Conservation (phyloP, 2,329 filamentous ascomycete genomes). For the Diaporthe citri region DNA sequence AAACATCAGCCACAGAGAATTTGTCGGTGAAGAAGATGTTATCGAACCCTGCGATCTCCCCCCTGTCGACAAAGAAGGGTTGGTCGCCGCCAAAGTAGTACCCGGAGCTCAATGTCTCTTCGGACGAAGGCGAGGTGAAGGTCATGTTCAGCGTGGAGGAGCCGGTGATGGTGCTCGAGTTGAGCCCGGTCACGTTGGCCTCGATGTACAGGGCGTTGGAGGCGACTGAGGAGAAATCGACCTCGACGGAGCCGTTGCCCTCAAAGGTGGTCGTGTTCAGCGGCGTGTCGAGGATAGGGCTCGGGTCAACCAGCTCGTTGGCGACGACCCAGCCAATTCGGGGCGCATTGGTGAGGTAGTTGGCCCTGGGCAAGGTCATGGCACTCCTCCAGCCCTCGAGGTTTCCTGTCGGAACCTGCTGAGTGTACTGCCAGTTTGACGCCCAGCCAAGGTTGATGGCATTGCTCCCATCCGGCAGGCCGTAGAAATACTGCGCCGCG, state of each 20-base stretch:
- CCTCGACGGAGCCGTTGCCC: constrained; percentile 60
- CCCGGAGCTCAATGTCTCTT: constrained; percentile 63
- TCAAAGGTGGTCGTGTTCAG: constrained; percentile 59
- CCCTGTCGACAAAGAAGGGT: constrained; percentile 65
- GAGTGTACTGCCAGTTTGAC: constrained; percentile 71
- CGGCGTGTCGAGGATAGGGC: constrained; percentile 58
- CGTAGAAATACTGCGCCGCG: constrained; percentile 68
- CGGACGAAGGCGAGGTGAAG: constrained; percentile 58
- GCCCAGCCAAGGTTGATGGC: constrained; percentile 68
- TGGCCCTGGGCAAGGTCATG: constrained; percentile 65
- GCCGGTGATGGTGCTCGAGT: constrained; percentile 43
- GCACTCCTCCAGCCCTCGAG: constrained; percentile 65
- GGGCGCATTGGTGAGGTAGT: constrained; percentile 64
- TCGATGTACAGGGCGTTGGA: constrained; percentile 68
- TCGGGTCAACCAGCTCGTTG: constrained; percentile 62
- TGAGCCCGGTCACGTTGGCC: constrained; percentile 61
- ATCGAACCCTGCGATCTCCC: constrained; percentile 54
- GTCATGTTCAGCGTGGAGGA: constrained; percentile 47
- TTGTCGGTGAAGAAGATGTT: constrained; percentile 67
- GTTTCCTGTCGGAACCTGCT: constrained; percentile 64
- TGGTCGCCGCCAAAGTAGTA: constrained; percentile 62
- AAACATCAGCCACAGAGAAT: constrained; percentile 52
- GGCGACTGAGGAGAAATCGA: constrained; percentile 63
- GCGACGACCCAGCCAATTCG: constrained; percentile 65
- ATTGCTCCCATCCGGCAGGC: constrained; percentile 52